These are phyloP conservation scores for Lyophyllum semitale DNA, from an alignment of 768 basidiomycete genomes.

Conservation along the genomic window DNA sequence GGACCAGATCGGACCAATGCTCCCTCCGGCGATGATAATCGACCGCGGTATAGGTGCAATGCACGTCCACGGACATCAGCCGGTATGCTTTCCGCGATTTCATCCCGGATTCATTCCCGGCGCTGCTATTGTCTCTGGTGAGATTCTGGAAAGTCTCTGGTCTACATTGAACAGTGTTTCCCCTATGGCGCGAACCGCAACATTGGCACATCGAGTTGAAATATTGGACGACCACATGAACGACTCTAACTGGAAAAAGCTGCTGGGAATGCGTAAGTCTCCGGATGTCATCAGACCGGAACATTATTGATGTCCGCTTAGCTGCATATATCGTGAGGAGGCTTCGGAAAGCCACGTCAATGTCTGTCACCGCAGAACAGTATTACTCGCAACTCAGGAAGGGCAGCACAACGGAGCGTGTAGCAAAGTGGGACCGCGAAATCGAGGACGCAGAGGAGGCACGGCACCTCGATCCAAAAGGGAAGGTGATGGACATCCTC, in stretches of 20 bases:
- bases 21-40: not conserved
- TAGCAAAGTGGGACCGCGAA: not conserved
- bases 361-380: not conserved
- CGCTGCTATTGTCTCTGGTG: slow-evolving; percentile 8
- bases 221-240: slow-evolving; percentile 23
- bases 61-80: not conserved
- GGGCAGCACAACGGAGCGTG: not conserved
- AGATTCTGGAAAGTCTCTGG: slow-evolving; percentile 23
- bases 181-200: slow-evolving; percentile 3
- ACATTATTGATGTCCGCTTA: too few relatives aligned
- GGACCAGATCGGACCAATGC: not conserved
- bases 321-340: not conserved
- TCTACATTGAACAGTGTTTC: slow-evolving; percentile 14
- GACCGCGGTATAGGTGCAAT: not conserved
- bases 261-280: too few relatives aligned
- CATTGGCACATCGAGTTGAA: slow-evolving; percentile 14
- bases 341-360: not conserved
- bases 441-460: not conserved
- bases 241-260: slow-evolving; percentile 27
- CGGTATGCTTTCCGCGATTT: slow-evolving; percentile 24
- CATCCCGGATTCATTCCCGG: not conserved
- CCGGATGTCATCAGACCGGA: too few relatives aligned
- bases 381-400: not conserved
- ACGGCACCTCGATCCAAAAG: not conserved
- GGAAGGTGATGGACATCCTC: not conserved